A percentile compares a stretch with the other conserved stretches of the same genome.
phyloP scores from a whole-genome alignment of 2,329 filamentous ascomycete genomes.

The Aspergillus hiratsukae region DNA sequence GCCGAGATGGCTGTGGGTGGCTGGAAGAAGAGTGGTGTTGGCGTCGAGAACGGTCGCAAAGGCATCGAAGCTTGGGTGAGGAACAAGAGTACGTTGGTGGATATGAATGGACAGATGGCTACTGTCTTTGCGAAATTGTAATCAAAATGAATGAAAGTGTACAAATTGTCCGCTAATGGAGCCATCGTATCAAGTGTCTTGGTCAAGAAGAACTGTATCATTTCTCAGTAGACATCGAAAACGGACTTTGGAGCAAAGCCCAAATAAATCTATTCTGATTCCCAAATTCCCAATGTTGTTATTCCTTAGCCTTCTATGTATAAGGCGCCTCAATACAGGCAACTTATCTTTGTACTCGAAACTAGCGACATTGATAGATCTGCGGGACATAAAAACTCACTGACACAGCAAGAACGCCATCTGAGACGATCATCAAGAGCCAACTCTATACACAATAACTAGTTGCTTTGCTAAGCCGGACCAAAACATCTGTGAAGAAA shows the following conservation, averaged over 20 bases:
- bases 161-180: not conserved
- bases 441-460: not conserved
- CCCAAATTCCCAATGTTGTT: no score
- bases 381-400: not conserved
- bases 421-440: not conserved
- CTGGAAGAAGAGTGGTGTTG: conserved; percentile 86
- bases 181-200: not conserved
- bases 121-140: conserved; percentile 71
- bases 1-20: conserved; percentile 90
- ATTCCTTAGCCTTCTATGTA: not conserved
- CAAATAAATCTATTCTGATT: no score
- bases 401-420: not conserved
- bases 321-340: not conserved
- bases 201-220: not conserved
- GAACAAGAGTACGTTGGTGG: conserved; percentile 84
- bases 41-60: conserved; percentile 77
- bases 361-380: not conserved
- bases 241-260: no score
- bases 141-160: conserved; percentile 7
- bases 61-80: conserved; percentile 77
- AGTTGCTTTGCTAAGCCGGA: not conserved
- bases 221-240: no score
- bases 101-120: conserved; percentile 66
- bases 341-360: not conserved
- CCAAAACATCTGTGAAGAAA: not conserved